Evolutionary conservation across 345 rosid species (phyloP), one percentile per base, ranked within the genome.

Genomic region (Corchorus olitorius): DNA sequence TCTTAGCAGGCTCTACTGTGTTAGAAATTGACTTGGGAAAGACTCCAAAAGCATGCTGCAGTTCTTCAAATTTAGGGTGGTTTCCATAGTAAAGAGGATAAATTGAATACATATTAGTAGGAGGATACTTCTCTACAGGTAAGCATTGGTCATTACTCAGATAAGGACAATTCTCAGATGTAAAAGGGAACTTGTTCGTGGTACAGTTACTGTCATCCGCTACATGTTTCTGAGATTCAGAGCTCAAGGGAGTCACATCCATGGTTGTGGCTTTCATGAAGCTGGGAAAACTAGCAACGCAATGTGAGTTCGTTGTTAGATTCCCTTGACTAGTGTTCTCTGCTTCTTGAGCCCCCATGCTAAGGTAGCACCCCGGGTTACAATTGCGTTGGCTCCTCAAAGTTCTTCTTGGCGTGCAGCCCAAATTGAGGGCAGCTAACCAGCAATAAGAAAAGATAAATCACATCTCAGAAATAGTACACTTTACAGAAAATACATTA

Each of bases 391-490:
- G 90, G 82, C 93, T 89, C 83, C 93, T 79, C 1, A 88, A 83
- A 7, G 95, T 81, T 75, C 84, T 85, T 85, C 86, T 84, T 10
- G 93, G 86, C 4, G 76, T 83, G 80, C 95, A 91, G 35, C 95
- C 95, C 80, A 91, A 81, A 75, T 84, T 86, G 22, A 91, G 91
- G 61, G 95, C 95, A 84, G 93, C 95, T 89, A 87, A 72, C 73
- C 77, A 77, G 39, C 37, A 50, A 55, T n/a, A 70, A 27, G 43
- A 71, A n/a, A 4, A 16, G 58, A 68, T 13, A 75, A 49, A 74
- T 56, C 34, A 65, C 56, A 65, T 34, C 65, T 72, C 66, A 75
- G 48, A 0, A 68, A 69, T n/a, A 58, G 6, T 52, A 58, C 46
- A 74, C n/a, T 62, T 46, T n/a, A 67, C 34, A 17, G 20, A 68